phyloP scores from a whole-genome alignment of 495 filamentous ascomycete species.

The Aspergillus funiculosus region DNA sequence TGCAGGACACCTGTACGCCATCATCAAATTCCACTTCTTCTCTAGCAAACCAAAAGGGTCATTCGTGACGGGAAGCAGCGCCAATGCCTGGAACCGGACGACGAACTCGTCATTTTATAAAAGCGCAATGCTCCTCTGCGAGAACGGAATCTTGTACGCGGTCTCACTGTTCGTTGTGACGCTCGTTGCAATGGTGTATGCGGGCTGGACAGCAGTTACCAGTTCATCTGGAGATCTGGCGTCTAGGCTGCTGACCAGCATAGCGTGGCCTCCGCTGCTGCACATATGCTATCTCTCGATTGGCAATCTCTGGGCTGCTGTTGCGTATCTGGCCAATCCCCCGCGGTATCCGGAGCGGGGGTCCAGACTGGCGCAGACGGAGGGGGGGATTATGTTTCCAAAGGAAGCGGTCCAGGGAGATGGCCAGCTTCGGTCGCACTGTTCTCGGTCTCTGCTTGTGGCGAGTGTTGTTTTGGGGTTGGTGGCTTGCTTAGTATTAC shows the following conservation, averaged over 20 bases:
- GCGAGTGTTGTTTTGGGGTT: too few species aligned
- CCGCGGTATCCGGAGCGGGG: conserved; percentile 19
- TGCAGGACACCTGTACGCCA: conserved; percentile 26
- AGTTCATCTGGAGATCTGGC: background rate
- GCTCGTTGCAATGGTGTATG: conserved; percentile 10
- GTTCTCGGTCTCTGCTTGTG: too few species aligned
- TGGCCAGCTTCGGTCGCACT: too few species aligned
- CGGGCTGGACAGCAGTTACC: background rate
- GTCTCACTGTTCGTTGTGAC: conserved; percentile 17
- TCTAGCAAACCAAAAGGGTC: conserved; percentile 32
- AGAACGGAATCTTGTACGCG: conserved; percentile 24
- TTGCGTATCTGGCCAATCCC: conserved; percentile 25
- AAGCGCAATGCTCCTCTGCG: conserved; percentile 17
- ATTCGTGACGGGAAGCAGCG: conserved; percentile 34
- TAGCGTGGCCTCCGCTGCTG: conserved; percentile 29
- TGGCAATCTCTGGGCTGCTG: conserved; percentile 23
- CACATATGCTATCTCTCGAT: conserved; percentile 25
- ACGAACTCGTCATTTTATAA: conserved; percentile 8
- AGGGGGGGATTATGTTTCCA: conserved; percentile 11
- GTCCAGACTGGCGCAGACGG: background rate
- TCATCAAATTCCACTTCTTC: conserved; percentile 27
- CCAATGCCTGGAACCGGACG: conserved; percentile 25
- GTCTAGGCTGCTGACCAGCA: conserved; percentile 18
- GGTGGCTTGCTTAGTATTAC: too few species aligned
- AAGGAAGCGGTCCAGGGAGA: conserved; percentile 16